phyloP scores from a whole-genome alignment of 768 basidiomycete species.

The Naganishia kalamii region DNA sequence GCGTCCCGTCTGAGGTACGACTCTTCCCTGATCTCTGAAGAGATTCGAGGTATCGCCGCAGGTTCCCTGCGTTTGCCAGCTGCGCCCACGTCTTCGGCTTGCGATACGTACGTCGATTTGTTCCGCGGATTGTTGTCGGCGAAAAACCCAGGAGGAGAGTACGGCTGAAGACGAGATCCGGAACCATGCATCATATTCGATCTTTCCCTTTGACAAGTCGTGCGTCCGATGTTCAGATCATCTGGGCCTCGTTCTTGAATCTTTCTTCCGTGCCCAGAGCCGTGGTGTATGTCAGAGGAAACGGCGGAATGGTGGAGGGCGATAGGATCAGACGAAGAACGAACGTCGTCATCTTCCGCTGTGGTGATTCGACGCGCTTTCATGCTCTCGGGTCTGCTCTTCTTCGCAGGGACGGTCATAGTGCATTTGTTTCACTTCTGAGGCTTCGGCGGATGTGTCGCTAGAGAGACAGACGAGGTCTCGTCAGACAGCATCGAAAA shows the following conservation, averaged over 20 bases:
- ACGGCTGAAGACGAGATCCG: neutral
- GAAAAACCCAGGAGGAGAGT: constrained; percentile 13
- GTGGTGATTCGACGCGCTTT: neutral
- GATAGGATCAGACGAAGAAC: constrained; percentile 3
- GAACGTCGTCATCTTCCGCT: neutral
- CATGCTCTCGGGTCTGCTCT: neutral
- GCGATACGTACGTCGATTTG: neutral
- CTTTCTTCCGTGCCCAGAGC: neutral
- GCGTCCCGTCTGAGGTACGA: neutral
- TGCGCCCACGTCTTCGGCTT: neutral
- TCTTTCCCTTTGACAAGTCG: neutral
- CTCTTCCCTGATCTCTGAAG: neutral
- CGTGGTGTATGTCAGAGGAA: neutral
- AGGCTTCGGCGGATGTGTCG: neutral
- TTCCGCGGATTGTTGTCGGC: neutral
- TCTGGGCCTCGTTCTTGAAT: neutral
- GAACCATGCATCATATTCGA: neutral
- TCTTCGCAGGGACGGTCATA: neutral
- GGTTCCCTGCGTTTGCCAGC: neutral
- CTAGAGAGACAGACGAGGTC: neutral
- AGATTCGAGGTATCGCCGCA: neutral
- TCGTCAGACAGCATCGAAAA: neutral
- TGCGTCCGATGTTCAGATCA: neutral
- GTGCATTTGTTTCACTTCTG: neutral
- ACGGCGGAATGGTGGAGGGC: neutral